These are phyloP conservation scores for Metschnikowia picachoensis DNA, from an alignment of 805 yeast species.

Conservation along the genomic window DNA sequence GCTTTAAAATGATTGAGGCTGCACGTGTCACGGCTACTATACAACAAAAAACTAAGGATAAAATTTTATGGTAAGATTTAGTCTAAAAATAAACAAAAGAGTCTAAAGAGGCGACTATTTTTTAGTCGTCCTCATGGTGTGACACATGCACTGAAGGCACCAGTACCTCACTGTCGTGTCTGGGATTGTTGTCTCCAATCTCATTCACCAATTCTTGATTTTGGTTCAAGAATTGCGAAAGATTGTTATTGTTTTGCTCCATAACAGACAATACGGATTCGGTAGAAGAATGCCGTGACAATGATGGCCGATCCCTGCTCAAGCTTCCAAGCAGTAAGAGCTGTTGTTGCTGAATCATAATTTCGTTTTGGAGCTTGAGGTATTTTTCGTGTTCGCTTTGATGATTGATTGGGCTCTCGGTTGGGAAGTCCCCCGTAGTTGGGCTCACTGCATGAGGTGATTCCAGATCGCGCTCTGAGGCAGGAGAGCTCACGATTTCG, in stretches of 20 bases:
- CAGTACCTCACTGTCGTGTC: conserved; percentile 9
- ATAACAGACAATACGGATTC: conserved; percentile 16
- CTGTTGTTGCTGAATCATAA: conserved; percentile 35
- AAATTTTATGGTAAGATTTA: background rate
- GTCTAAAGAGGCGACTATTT: too few relatives aligned
- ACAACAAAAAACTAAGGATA: background rate
- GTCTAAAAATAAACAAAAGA: background rate
- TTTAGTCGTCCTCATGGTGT: conserved; percentile 10
- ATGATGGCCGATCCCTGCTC: conserved; percentile 7
- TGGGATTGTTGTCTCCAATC: conserved; percentile 9
- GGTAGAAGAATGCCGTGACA: conserved; percentile 15
- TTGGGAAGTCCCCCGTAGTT: background rate
- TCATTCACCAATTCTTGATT: conserved; percentile 14
- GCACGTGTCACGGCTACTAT: too few relatives aligned
- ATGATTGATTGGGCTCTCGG: conserved; percentile 13
- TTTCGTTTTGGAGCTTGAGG: conserved; percentile 35
- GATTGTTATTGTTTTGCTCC: conserved; percentile 12
- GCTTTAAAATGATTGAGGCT: too few relatives aligned
- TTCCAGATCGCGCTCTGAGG: conserved; percentile 4
- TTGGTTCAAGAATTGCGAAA: conserved; percentile 14
- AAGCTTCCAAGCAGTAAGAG: conserved; percentile 19
- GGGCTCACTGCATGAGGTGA: conserved; percentile 9
- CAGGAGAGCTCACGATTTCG: conserved; percentile 4
- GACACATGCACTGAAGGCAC: conserved; percentile 17
- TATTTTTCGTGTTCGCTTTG: conserved; percentile 34